Conservation (phyloP, 371 early-diverging fungal species). For the Rhizopus stolonifer region DNA sequence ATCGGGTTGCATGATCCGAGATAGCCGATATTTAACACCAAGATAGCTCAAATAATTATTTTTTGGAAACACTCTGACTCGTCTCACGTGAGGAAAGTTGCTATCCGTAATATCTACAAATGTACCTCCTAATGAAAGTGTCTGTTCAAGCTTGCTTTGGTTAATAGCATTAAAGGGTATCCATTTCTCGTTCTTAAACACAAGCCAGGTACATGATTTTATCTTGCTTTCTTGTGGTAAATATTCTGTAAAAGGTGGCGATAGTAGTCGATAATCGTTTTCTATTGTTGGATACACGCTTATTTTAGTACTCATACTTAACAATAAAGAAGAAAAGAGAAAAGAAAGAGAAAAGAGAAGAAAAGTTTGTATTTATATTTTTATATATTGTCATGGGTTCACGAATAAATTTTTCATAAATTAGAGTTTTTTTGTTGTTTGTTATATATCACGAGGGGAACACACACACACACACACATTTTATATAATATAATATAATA, state of each 20-base stretch:
- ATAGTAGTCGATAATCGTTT: neutral
- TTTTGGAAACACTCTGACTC: constrained; percentile 37
- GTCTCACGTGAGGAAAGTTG: constrained; percentile 33
- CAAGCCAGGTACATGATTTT: constrained; percentile 34
- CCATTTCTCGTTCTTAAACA: constrained; percentile 38
- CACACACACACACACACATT: neutral
- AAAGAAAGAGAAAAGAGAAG: constrained; percentile 7
- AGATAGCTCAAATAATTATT: constrained; percentile 38
- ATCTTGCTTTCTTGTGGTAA: neutral
- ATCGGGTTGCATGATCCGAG: constrained; percentile 43
- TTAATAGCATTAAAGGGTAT: constrained; percentile 34
- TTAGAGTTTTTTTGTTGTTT: too few relatives aligned
- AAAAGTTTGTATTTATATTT: neutral
- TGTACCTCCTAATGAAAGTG: constrained; percentile 32
- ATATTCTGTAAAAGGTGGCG: neutral
- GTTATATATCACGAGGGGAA: constrained; percentile 1
- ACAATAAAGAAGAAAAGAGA: constrained; percentile 9
- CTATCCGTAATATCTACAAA: constrained; percentile 37
- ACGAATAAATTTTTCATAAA: too few relatives aligned
- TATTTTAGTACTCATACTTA: constrained; percentile 15
- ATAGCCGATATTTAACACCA: constrained; percentile 38
- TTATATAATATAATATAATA: neutral
- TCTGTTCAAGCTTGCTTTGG: constrained; percentile 37
- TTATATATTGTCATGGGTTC: constrained; percentile 5
- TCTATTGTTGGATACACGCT: constrained; percentile 1